Evolutionary conservation across 768 basidiomycete genomes (phyloP), one percentile per base, ranked within the genome.

Genomic region (Mycena floridula): DNA sequence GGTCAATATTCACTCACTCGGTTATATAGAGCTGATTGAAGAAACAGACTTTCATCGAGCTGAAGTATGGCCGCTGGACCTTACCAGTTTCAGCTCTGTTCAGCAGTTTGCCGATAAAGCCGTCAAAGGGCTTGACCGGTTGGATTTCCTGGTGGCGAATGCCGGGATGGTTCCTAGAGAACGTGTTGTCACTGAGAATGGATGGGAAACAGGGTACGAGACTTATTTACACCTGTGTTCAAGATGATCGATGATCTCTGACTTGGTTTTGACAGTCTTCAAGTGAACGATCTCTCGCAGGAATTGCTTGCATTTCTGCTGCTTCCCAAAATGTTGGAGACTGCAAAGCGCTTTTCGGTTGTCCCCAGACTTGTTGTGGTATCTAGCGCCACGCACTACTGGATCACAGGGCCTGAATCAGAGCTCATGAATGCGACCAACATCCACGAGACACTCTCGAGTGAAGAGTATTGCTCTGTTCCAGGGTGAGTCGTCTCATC

Each of bases 11-110:
- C 9, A 22, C 9, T 20, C 21, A 21, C 9, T 11, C 11, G 9
- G 21, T 25, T 21, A 35, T 13, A 66, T n/a, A n/a, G 63, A 57
- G 8, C 43, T 66, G 5, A 49, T 43, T 42, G 37, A 16, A 5
- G 44, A 42, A 1, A 62, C 60, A 0, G 54, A 56, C 1, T 66
- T 44, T 48, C 32, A 37, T 12, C 46, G 44, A 13, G 59, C 59
- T 26, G 61, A 65, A 36, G 43, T 57, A 4, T 61, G 62, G 61
- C 22, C 48, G 25, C 40, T 66, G 28, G 64, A 66, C 44, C 51
- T 65, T 18, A 44, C 56, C 7, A 40, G 50, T 15, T 63, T 65
- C 37, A 50, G 44, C 5, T 62, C 60, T 3, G 58, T 65, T n/a
- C 50, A 41, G 11, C 51, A 44, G 20, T 66, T 66, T 39, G 59